Evolutionary conservation across 108 stramenopile genomes (phyloP).

Genomic region (Skeletonema potamos): DNA sequence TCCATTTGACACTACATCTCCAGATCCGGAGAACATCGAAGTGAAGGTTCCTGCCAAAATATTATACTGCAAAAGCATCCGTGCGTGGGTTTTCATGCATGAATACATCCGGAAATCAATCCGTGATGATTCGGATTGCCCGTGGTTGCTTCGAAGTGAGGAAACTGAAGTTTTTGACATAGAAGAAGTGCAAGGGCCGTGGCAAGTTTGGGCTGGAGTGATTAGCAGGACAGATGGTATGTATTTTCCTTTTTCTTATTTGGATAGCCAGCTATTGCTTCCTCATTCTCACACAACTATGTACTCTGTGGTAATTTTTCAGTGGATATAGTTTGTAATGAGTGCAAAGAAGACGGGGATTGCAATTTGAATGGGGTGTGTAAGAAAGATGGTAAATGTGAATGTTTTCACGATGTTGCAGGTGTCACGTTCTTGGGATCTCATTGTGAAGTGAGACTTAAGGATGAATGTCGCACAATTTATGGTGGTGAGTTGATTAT

Average conservation of each 20-base stretch:
- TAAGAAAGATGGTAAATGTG: background rate
- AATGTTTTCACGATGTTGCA: background rate
- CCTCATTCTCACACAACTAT: background rate
- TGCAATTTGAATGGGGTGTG: slow-evolving; percentile 4
- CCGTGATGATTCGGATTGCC: background rate
- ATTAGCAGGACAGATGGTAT: background rate
- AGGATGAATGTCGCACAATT: background rate
- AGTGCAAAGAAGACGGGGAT: background rate
- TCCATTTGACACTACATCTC: background rate
- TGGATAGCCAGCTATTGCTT: background rate
- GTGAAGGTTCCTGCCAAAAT: slow-evolving; percentile 7
- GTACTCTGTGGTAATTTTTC: background rate
- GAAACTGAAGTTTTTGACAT: slow-evolving; percentile 10
- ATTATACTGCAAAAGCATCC: slow-evolving; percentile 3
- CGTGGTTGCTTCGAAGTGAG: slow-evolving; percentile 9
- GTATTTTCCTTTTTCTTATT: background rate
- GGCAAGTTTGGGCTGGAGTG: slow-evolving; percentile 4
- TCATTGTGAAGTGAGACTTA: background rate
- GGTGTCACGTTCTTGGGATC: background rate
- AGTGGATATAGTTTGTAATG: background rate
- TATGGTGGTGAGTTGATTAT: background rate
- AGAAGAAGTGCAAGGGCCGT: background rate
- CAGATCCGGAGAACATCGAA: background rate
- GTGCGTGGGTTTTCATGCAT: slow-evolving; percentile 19
- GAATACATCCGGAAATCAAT: slow-evolving; percentile 11